Percentiles rank a stretch among this genome's conserved stretches.
These are phyloP conservation scores for Perilla frutescens DNA, from an alignment of 257 asterid species.

Conservation along the genomic window DNA sequence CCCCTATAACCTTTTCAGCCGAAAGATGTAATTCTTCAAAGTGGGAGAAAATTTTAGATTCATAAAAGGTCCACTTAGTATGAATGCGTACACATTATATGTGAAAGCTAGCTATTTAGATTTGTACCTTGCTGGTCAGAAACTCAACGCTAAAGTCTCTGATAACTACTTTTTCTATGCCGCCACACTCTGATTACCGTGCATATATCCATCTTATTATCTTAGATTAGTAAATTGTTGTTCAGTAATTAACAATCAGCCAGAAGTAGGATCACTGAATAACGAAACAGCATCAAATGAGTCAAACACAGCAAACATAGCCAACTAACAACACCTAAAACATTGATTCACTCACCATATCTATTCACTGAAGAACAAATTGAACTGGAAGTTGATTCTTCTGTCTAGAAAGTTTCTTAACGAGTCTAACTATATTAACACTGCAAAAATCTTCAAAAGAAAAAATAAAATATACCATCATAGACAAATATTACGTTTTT, in stretches of 20 bases:
- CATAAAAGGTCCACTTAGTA: neutral
- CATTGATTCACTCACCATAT: neutral
- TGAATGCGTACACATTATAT: neutral
- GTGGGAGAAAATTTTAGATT: slow-evolving; percentile 1
- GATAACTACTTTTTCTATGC: neutral
- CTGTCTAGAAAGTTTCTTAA: neutral
- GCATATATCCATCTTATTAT: slow-evolving; percentile 11
- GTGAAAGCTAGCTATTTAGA: neutral
- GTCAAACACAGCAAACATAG: slow-evolving; percentile 19
- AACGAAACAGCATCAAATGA: neutral
- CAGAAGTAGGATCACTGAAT: neutral
- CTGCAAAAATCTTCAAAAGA: neutral
- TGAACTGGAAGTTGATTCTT: neutral
- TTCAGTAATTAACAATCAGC: neutral
- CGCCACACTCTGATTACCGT: neutral
- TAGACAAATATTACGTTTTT: neutral
- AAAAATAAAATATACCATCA: slow-evolving; percentile 1
- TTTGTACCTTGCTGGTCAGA: slow-evolving; percentile 3
- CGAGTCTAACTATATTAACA: neutral
- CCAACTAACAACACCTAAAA: neutral
- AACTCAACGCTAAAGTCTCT: neutral
- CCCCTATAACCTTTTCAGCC: neutral
- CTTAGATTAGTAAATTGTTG: neutral
- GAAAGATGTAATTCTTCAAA: neutral
- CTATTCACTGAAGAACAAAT: neutral